phyloP scores from a whole-genome alignment of 2,329 filamentous ascomycete genomes.

The Aureobasidium sp. region DNA sequence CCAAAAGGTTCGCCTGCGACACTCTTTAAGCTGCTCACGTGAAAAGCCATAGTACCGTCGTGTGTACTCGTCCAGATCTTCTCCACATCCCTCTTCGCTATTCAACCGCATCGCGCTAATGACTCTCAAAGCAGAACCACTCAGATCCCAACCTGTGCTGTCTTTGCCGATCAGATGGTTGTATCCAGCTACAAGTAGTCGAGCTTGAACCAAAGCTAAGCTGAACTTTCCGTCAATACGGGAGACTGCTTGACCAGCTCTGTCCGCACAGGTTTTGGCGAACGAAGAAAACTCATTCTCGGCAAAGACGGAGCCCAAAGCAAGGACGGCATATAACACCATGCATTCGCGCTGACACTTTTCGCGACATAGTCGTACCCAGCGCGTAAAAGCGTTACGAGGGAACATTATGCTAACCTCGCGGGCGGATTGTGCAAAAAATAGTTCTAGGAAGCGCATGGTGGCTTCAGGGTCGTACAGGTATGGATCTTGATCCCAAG shows the following conservation, averaged over 20 bases:
- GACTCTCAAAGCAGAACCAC: slow-evolving; percentile 54
- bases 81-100: slow-evolving; percentile 45
- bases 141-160: slow-evolving; percentile 56
- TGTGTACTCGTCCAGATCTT: slow-evolving; percentile 18
- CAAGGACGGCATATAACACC: slow-evolving; percentile 54
- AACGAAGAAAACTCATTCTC: slow-evolving; percentile 25
- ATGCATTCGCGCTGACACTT: slow-evolving; percentile 44
- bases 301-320: slow-evolving; percentile 51
- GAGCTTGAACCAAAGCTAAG: slow-evolving; percentile 60
- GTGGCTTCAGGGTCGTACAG: slow-evolving; percentile 44
- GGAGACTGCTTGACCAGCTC: slow-evolving; percentile 53
- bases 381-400: slow-evolving; percentile 45
- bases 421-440: slow-evolving; percentile 51
- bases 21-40: slow-evolving; percentile 50
- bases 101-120: slow-evolving; percentile 57
- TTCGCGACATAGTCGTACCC: slow-evolving; percentile 44
- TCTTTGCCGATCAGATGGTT: slow-evolving; percentile 56
- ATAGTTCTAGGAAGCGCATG: slow-evolving; percentile 47
- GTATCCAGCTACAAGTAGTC: slow-evolving; percentile 61
- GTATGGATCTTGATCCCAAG: slow-evolving; percentile 49
- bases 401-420: slow-evolving; percentile 52
- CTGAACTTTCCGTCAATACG: slow-evolving; percentile 46
- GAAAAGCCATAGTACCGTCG: slow-evolving; percentile 23
- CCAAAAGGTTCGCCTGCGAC: slow-evolving; percentile 65
- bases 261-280: slow-evolving; percentile 44